phyloP scores from a whole-genome alignment of 129 eudicot genomes.

The Calendula officinalis region DNA sequence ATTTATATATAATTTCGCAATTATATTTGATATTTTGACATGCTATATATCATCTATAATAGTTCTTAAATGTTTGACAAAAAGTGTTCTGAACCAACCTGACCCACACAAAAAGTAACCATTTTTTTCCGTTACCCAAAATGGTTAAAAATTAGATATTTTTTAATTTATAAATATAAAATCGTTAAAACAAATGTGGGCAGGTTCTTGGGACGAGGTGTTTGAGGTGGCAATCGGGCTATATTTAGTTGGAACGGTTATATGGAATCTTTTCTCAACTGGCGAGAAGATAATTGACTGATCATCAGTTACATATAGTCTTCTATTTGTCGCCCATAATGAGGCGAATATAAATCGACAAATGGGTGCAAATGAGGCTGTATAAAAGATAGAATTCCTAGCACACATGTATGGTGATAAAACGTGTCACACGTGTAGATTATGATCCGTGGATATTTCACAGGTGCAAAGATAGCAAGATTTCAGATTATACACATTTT shows the following conservation, averaged over 20 bases:
- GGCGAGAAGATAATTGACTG: constrained; percentile 86
- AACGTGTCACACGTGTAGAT: constrained; percentile 17
- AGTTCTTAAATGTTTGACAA: too few relatives aligned
- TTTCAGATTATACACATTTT: constrained; percentile 30
- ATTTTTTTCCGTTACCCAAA: too few relatives aligned
- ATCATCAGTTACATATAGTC: neutral
- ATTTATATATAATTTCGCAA: too few relatives aligned
- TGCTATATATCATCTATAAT: too few relatives aligned
- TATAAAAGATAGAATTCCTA: constrained; percentile 23
- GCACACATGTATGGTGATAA: constrained; percentile 15
- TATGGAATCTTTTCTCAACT: constrained; percentile 88
- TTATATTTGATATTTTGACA: too few relatives aligned
- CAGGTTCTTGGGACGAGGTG: constrained; percentile 98
- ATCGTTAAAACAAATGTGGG: neutral
- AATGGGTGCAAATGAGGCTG: constrained; percentile 22
- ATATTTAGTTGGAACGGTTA: constrained; percentile 81
- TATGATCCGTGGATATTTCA: constrained; percentile 20
- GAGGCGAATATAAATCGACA: constrained; percentile 16
- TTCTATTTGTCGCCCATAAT: constrained; percentile 18
- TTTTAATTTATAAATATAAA: too few relatives aligned
- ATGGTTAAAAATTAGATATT: too few relatives aligned
- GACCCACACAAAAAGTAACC: too few relatives aligned
- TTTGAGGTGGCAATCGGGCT: constrained; percentile 89
- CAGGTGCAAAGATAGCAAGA: constrained; percentile 26
- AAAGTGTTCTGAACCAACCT: too few relatives aligned